Evolutionary conservation across 2,329 filamentous ascomycete genomes (phyloP), one percentile per base, ranked within the genome.

Genomic region (Grosmannia serpens): DNA sequence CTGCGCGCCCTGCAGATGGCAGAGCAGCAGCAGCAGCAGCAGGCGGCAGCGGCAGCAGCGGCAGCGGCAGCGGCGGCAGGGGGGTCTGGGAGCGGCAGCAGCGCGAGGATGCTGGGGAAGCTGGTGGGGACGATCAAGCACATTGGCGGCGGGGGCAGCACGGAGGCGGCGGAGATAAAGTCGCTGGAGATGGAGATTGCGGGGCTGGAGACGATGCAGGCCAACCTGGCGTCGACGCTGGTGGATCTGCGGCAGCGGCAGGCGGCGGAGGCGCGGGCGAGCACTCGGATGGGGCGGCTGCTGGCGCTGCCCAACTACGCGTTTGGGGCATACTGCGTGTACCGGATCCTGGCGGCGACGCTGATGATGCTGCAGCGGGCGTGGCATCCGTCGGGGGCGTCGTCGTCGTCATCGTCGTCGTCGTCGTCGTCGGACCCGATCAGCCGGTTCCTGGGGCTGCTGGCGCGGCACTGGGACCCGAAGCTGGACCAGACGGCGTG

Each of bases 381-480:
- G 57, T 77, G 77, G 60, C 73, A 75, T 58, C 72, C 74, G 0
- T 65, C 69, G 15, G 69, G 73, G 20, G 73, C 81, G 44, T 86
- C 89, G 70, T 80, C 86, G 31, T 82, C 82, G 57, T 85, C 84
- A n/a, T n/a, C 81, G 44, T 86, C 89, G 70, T 80, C 81, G 44
- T 86, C 89, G 70, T 80, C 86, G 31, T 82, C 82, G 57, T 85
- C 84, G 20, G 91, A 95, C 68, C 90, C 90, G 0, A 88, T 95
- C 68, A 95, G 88, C 73, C 87, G 89, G 63, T 79, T 92, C 61
- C 81, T 95, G 10, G 88, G 88, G 6, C 77, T 95, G 15, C 73
- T 95, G 22, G 89, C 88, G 4, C 86, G 87, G 58, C 88, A 95
- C 72, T 91, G 88, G 82, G 88, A 95, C 67, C 88, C 88, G 3